Evolutionary conservation across 176 grass and related monocot species (phyloP).

Genomic region (Eleusine indica): DNA sequence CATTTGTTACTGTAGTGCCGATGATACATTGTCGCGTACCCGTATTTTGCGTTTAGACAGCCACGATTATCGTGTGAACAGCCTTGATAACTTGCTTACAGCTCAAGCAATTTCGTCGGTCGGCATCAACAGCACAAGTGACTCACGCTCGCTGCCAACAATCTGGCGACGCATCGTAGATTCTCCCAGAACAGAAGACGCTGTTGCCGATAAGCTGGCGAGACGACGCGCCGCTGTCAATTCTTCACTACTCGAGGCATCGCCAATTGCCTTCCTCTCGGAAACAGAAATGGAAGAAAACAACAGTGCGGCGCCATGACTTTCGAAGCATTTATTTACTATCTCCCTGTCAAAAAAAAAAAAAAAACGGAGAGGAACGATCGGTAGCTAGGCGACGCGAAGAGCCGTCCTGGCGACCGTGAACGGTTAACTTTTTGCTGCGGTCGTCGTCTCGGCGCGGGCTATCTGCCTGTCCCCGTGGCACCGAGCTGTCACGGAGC

Average conservation of each 20-base stretch:
- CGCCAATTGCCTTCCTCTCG: neutral
- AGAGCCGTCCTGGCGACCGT: too few relatives aligned
- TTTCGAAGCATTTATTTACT: neutral
- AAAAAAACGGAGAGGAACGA: neutral
- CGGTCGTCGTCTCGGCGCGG: too few relatives aligned
- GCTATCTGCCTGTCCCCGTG: neutral
- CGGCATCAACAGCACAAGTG: neutral
- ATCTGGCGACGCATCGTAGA: neutral
- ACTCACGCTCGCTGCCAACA: neutral
- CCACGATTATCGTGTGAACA: constrained; percentile 1
- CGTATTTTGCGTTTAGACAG: neutral
- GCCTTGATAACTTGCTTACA: constrained; percentile 12
- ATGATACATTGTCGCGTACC: neutral
- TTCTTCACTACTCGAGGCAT: neutral
- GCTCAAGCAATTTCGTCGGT: constrained; percentile 5
- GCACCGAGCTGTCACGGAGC: constrained; percentile 34
- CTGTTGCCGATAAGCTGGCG: neutral
- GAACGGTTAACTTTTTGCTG: too few relatives aligned
- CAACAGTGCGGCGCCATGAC: neutral
- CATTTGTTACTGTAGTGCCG: neutral
- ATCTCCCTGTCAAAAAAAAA: neutral
- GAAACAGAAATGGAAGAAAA: neutral
- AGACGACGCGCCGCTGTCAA: neutral
- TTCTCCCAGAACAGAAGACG: neutral
- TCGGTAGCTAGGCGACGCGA: neutral